These are phyloP conservation scores for Gliomastix tumulicola DNA, from an alignment of 2,329 filamentous ascomycete genomes.

Conservation along the genomic window DNA sequence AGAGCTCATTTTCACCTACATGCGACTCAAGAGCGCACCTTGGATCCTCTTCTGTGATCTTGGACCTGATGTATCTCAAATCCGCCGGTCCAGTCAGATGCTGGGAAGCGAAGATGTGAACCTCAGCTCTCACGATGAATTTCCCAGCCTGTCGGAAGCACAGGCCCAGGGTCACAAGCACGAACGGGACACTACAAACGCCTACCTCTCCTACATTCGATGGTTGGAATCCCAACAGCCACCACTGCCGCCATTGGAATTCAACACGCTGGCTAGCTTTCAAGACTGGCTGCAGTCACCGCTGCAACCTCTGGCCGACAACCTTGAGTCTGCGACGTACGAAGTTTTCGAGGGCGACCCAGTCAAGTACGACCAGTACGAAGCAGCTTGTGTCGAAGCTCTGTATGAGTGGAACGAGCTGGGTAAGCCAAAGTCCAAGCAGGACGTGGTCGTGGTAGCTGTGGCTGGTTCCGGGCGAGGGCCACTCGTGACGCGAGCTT, in stretches of 20 bases:
- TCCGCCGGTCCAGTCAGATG: slow-evolving; percentile 14
- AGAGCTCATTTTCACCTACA: slow-evolving; percentile 52
- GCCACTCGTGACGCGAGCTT: slow-evolving; percentile 79
- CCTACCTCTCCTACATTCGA: slow-evolving; percentile 71
- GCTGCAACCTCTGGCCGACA: slow-evolving; percentile 89
- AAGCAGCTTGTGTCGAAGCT: slow-evolving; percentile 74
- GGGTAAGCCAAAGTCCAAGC: slow-evolving; percentile 63
- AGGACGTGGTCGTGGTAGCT: slow-evolving; percentile 72
- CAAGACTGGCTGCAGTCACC: slow-evolving; percentile 97
- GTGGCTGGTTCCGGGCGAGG: slow-evolving; percentile 92
- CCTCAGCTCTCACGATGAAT: slow-evolving; percentile 38
- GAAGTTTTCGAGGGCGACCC: slow-evolving; percentile 98
- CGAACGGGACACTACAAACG: slow-evolving; percentile 14
- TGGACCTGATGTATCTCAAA: slow-evolving; percentile 36
- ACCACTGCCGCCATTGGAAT: slow-evolving; percentile 44
- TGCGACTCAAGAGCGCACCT: slow-evolving; percentile 56
- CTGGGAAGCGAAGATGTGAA: slow-evolving; percentile 15
- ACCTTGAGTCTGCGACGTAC: slow-evolving; percentile 94
- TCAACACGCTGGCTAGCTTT: slow-evolving; percentile 47
- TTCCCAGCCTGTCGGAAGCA: slow-evolving; percentile 67
- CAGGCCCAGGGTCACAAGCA: slow-evolving; percentile 19
- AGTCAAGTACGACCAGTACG: slow-evolving; percentile 96
- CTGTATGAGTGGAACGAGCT: slow-evolving; percentile 71
- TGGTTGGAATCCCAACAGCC: slow-evolving; percentile 80
- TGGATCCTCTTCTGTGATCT: slow-evolving; percentile 59